These are phyloP conservation scores for Leptographium lundbergii DNA, from an alignment of 2,329 filamentous ascomycete species.

Conservation along the genomic window DNA sequence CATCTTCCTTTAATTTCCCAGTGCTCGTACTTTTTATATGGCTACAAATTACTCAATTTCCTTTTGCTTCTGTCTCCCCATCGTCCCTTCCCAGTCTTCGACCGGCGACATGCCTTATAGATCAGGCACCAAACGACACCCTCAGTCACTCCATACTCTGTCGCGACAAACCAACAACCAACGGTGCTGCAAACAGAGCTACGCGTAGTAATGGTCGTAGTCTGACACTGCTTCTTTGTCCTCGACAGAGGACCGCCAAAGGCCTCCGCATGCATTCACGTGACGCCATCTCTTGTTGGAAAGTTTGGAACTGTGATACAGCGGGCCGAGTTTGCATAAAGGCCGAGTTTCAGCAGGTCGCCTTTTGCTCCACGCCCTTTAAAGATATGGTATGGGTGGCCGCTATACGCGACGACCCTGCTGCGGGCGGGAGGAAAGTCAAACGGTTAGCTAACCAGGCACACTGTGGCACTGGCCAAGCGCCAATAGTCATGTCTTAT, in stretches of 20 bases:
- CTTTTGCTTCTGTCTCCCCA: not conserved
- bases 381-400: not conserved
- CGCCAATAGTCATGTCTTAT: too few species aligned
- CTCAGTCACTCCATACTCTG: too few species aligned
- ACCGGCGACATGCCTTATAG: not conserved
- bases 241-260: too few species aligned
- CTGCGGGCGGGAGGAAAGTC: not conserved
- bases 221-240: too few species aligned
- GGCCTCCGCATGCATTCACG: not conserved
- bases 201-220: too few species aligned
- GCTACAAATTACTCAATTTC: not conserved
- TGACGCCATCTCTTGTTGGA: not conserved
- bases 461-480: too few species aligned
- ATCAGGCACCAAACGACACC: not conserved
- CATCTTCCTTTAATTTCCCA: too few species aligned
- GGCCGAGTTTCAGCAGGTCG: not conserved
- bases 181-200: not conserved
- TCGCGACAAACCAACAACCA: not conserved
- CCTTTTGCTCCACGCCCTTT: not conserved
- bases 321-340: not conserved
- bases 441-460: too few species aligned
- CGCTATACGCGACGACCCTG: not conserved
- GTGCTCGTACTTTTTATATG: not conserved
- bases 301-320: not conserved
- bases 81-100: not conserved